Base-by-base conservation (phyloP, 202 grass and related monocot genomes). In the Cymbopogon flexuosus region DNA sequence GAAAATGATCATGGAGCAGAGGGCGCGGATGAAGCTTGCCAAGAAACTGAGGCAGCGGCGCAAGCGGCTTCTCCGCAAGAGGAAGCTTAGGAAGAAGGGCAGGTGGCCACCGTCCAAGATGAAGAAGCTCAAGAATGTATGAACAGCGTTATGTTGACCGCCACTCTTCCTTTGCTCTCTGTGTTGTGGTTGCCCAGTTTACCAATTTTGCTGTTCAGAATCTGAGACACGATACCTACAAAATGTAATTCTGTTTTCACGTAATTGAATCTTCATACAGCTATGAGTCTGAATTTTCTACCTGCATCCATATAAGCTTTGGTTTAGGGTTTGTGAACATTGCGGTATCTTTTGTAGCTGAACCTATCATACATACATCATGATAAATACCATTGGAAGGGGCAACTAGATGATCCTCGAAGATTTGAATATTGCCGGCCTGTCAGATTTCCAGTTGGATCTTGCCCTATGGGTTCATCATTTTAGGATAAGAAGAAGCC, bases 81-180 rank as follows among this genome's bases (percentile, higher is more conserved):
- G 92, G 78, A 45, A 40, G 57, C 73, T 98, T 63, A 94, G 95
- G 88, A 98, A 98, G 88, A 93, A 89, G 73, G 95, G 95, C 22
- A 83, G 90, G 65, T 94, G 95, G 95, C 86, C 92, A 6, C 86
- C 90, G 0, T 90, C 95, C 14, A 97, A 97, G 86, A 87, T 91
- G 95, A 98, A 91, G 90, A 94, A 98, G 82, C 80, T 88, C 46
- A 91, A 91, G 78, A 94, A 92, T 16, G 67, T 89, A 3, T 89
- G 41, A 85, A 10, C 10, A 5, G 10, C 63, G 19, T 30, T n/a
- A 74, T 79, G 30, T 11, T 14, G 13, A 41, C 58, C 3, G 0
- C 9, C 10, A 34, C 43, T 68, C 40, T 79, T 16, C 14, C 12
- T 79, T 79, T 37, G 16, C 51, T 68, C 27, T 70, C n/a, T 11